Conservation (phyloP, 2,329 filamentous ascomycete species). For the Colletotrichum sp. region DNA sequence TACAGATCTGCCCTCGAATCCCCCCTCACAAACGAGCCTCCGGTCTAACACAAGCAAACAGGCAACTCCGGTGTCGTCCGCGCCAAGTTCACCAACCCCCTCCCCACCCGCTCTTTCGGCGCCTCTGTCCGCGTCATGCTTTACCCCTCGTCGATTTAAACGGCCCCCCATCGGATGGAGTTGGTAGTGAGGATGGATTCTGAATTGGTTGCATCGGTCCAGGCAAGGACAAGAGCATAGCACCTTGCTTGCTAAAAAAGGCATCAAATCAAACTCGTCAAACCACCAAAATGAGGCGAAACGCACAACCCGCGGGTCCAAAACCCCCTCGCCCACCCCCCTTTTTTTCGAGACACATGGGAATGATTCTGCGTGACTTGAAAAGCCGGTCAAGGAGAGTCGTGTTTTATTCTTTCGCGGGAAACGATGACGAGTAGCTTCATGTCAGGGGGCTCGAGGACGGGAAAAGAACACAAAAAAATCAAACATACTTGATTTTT, state of each 20-base stretch:
- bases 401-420: neutral
- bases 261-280: conserved; percentile 60
- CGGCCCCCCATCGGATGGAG: conserved; percentile 54
- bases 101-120: conserved; percentile 96
- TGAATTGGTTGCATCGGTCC: conserved; percentile 64
- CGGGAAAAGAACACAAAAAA: conserved; percentile 17
- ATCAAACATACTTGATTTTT: conserved; percentile 20
- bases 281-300: conserved; percentile 30
- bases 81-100: conserved; percentile 95
- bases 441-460: conserved; percentile 15
- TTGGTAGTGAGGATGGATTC: conserved; percentile 68
- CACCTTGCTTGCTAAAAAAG: conserved; percentile 51
- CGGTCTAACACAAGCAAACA: conserved; percentile 36
- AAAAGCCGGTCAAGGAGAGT: neutral
- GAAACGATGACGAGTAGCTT: conserved; percentile 19
- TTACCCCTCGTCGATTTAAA: conserved; percentile 97
- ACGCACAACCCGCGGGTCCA: conserved; percentile 21
- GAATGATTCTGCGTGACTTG: conserved; percentile 19
- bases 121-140: conserved; percentile 96
- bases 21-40: neutral
- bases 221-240: conserved; percentile 61
- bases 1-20: conserved; percentile 22
- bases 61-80: conserved; percentile 98
- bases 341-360: conserved; percentile 13
- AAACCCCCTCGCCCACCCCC: conserved; percentile 28